These are phyloP conservation scores for Syzygium oleosum DNA, from an alignment of 345 rosid genomes.

Conservation along the genomic window DNA sequence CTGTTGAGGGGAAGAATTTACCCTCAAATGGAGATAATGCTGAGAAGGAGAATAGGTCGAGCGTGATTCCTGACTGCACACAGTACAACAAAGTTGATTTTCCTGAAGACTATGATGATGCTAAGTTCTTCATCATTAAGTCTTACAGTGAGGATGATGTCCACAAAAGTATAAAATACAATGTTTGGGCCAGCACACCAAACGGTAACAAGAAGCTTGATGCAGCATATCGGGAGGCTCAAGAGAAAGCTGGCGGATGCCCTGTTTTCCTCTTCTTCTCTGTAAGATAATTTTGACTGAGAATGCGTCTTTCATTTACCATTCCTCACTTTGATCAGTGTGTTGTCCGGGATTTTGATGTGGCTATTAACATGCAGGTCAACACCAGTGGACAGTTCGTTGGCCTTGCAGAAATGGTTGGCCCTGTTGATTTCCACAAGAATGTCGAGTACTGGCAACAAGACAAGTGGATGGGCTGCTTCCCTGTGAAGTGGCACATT, in stretches of 20 bases:
- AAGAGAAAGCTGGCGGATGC: conserved; percentile 37
- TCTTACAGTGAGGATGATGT: conserved; percentile 93
- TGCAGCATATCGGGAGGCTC: conserved; percentile 71
- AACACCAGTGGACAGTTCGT: conserved; percentile 84
- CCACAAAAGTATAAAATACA: conserved; percentile 77
- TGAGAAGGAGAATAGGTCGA: conserved; percentile 13
- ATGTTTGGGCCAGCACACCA: conserved; percentile 90
- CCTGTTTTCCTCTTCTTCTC: conserved; percentile 72
- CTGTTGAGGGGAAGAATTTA: conserved; percentile 43
- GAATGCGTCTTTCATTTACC: not conserved
- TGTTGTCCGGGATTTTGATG: not conserved
- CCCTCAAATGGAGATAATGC: conserved; percentile 13
- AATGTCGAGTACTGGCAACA: conserved; percentile 85
- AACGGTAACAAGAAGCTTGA: conserved; percentile 81
- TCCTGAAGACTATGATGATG: conserved; percentile 42
- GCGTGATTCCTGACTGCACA: conserved; percentile 11
- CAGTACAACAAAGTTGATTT: conserved; percentile 29
- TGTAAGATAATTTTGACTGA: conserved; percentile 15
- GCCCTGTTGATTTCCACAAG: conserved; percentile 75
- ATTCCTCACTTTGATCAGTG: not conserved
- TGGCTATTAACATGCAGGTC: conserved; percentile 29
- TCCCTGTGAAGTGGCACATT: conserved; percentile 78
- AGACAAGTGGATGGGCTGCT: conserved; percentile 86
- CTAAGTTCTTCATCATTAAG: conserved; percentile 77
- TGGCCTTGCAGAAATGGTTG: conserved; percentile 89